Evolutionary conservation across 441 rosid genomes (phyloP).

Genomic region (Hypseocharis bilobata): DNA sequence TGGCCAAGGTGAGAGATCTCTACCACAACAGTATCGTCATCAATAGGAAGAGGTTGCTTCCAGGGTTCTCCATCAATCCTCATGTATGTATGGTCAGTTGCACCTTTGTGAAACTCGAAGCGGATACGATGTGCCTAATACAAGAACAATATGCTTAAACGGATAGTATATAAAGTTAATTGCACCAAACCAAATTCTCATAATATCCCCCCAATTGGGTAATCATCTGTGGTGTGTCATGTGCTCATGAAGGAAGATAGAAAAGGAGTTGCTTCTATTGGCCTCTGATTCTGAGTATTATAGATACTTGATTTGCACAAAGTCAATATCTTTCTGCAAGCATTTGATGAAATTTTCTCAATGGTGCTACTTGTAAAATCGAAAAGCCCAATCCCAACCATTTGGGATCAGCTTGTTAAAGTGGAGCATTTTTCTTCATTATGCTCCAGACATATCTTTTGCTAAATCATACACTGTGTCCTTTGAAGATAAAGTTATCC

Average conservation of each 20-base stretch:
- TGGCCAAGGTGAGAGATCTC: constrained; percentile 86
- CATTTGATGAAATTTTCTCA: no score
- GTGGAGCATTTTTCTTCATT: no score
- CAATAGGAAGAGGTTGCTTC: constrained; percentile 79
- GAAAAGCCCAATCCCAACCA: no score
- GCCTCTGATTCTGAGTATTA: no score
- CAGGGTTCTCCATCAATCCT: constrained; percentile 96
- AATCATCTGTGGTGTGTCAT: no score
- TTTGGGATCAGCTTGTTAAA: no score
- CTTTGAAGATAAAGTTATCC: neutral
- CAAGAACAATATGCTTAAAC: neutral
- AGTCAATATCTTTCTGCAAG: no score
- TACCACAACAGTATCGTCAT: constrained; percentile 64
- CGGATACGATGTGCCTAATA: constrained; percentile 65
- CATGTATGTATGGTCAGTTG: constrained; percentile 72
- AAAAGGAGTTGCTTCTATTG: neutral
- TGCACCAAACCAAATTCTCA: no score
- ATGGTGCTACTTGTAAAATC: no score
- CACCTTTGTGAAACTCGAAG: constrained; percentile 71
- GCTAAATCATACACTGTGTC: neutral
- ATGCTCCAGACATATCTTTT: neutral
- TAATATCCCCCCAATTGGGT: no score
- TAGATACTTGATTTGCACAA: no score
- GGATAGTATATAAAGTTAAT: neutral
- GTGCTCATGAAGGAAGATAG: no score